These are phyloP conservation scores for Nothophytophthora sp. DNA, from an alignment of 352 stramenopile species.

Conservation along the genomic window DNA sequence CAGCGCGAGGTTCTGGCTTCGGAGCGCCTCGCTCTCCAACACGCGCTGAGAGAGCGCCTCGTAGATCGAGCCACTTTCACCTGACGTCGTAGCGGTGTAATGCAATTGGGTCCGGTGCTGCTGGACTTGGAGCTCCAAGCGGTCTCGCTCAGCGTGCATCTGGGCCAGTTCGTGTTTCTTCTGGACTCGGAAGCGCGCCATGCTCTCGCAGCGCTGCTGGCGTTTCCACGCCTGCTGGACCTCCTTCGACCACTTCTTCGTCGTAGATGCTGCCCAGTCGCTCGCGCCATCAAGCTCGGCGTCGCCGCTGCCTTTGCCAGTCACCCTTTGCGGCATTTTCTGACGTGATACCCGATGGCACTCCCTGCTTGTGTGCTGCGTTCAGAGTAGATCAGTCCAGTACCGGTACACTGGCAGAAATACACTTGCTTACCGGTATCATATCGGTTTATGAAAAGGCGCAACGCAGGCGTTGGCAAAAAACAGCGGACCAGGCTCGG, in stretches of 20 bases:
- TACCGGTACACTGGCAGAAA: too few relatives aligned
- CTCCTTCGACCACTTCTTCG: constrained; percentile 1
- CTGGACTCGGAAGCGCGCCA: not conserved
- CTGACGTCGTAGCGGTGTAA: not conserved
- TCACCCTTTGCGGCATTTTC: too few relatives aligned
- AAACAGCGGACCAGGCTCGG: too few relatives aligned
- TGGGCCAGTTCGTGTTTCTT: not conserved
- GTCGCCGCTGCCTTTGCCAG: too few relatives aligned
- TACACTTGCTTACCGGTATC: too few relatives aligned
- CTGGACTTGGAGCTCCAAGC: not conserved
- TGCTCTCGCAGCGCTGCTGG: not conserved
- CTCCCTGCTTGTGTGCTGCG: too few relatives aligned
- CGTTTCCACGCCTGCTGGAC: not conserved
- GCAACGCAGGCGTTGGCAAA: too few relatives aligned
- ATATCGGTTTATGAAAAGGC: too few relatives aligned
- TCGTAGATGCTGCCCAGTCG: constrained; percentile 2
- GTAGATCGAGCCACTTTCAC: not conserved
- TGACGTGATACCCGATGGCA: too few relatives aligned
- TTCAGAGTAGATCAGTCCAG: too few relatives aligned
- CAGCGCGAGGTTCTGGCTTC: constrained; percentile 1
- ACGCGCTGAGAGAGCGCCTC: not conserved
- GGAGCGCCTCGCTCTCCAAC: constrained; percentile 2
- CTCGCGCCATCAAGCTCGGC: too few relatives aligned
- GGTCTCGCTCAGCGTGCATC: not conserved
- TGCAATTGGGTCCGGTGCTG: not conserved